A percentile compares a stretch with the other conserved stretches of the same genome.
These are phyloP conservation scores for Sherardia arvensis DNA, from an alignment of 257 asterid genomes.

Conservation along the genomic window DNA sequence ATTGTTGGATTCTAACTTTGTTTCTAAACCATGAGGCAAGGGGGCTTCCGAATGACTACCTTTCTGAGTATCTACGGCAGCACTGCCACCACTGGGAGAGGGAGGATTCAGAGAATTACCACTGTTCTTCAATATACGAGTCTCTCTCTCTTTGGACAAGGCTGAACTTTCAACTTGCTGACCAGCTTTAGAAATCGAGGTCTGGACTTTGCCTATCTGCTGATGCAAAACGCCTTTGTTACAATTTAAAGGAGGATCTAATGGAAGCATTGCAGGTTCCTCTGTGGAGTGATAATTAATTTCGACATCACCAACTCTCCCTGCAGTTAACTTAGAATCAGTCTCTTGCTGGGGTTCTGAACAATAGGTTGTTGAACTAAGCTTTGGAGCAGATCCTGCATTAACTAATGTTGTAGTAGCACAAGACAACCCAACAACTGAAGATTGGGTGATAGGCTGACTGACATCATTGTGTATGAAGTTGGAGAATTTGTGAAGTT, in stretches of 20 bases:
- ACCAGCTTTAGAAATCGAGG: conserved; percentile 25
- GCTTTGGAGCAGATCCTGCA: conserved; percentile 63
- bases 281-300: conserved; percentile 13
- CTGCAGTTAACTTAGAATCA: conserved; percentile 21
- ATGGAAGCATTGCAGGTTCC: conserved; percentile 27
- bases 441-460: conserved; percentile 70
- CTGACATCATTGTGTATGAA: conserved; percentile 58
- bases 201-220: conserved; percentile 28
- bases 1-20: conserved; percentile 42
- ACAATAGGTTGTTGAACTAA: conserved; percentile 62
- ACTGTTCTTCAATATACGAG: conserved; percentile 27
- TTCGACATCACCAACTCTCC: conserved; percentile 31
- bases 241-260: conserved; percentile 30
- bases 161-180: conserved; percentile 26
- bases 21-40: conserved; percentile 30
- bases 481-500: conserved; percentile 43
- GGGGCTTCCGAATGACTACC: conserved; percentile 37
- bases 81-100: conserved; percentile 21
- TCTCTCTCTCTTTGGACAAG: conserved; percentile 23
- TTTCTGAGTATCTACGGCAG: conserved; percentile 28
- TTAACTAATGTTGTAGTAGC: conserved; percentile 64
- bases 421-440: conserved; percentile 65
- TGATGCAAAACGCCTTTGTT: conserved; percentile 25
- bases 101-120: conserved; percentile 20
- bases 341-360: conserved; percentile 38